These are phyloP conservation scores for Rhizopogon vulgaris DNA, from an alignment of 768 basidiomycete species.

Conservation along the genomic window DNA sequence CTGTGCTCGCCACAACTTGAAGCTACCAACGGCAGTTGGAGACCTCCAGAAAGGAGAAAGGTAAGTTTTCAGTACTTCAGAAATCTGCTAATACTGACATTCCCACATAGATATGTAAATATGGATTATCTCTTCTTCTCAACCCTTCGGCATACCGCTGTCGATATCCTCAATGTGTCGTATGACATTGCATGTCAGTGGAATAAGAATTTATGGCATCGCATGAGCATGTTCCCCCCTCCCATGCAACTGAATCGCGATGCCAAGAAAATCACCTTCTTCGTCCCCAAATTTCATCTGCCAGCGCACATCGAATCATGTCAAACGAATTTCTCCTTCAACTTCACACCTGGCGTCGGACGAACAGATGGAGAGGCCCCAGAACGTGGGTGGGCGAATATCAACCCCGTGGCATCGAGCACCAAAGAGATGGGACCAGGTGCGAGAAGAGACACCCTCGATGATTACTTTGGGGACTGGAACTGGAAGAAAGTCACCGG, in stretches of 20 bases:
- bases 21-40: constrained; percentile 14
- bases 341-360: constrained; percentile 19
- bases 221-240: constrained; percentile 5
- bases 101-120: constrained; percentile 16
- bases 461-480: constrained; percentile 28
- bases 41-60: constrained; percentile 17
- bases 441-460: constrained; percentile 26
- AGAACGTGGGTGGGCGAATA: constrained; percentile 29
- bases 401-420: constrained; percentile 23
- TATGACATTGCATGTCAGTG: constrained; percentile 25
- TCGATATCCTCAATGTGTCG: not conserved
- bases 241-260: not conserved
- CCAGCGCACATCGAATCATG: constrained; percentile 26
- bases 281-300: constrained; percentile 32
- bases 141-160: too few relatives aligned
- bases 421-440: constrained; percentile 29
- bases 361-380: constrained; percentile 30
- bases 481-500: constrained; percentile 32
- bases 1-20: constrained; percentile 28
- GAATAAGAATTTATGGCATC: constrained; percentile 11
- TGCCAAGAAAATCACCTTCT: constrained; percentile 3
- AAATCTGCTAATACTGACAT: too few relatives aligned
- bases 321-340: constrained; percentile 22
- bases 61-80: constrained; percentile 4
- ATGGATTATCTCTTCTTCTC: constrained; percentile 18